Evolutionary conservation across 208 protist genomes (phyloP).

Genomic region (Acanthamoeba sp.): DNA sequence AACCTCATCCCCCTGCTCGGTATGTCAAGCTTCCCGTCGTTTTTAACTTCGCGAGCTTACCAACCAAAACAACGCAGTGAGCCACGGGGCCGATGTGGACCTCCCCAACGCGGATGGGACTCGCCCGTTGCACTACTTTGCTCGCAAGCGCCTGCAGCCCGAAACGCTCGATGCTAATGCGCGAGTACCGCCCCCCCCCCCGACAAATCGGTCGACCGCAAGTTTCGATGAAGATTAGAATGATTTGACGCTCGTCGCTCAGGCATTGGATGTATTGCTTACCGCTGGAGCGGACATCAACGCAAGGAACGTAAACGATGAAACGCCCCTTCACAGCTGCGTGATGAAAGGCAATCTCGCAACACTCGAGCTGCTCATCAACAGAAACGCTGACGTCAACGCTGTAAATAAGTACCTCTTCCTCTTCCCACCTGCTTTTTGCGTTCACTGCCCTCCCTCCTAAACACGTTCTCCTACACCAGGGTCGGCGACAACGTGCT

Average conservation of each 20-base stretch:
- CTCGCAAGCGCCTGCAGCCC: neutral
- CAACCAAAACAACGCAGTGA: neutral
- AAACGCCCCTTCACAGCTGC: constrained; percentile 51
- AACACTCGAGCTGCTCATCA: constrained; percentile 35
- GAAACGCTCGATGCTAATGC: constrained; percentile 31
- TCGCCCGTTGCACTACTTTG: constrained; percentile 52
- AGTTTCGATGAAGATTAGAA: neutral
- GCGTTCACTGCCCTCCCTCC: neutral
- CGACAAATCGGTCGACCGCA: neutral
- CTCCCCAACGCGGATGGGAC: constrained; percentile 22
- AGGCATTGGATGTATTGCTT: constrained; percentile 31
- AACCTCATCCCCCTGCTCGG: constrained; percentile 1
- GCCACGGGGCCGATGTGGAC: neutral
- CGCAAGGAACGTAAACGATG: constrained; percentile 20
- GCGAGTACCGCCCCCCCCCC: neutral
- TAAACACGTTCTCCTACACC: neutral
- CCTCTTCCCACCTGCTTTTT: neutral
- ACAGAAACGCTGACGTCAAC: constrained; percentile 37
- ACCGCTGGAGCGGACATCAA: constrained; percentile 56
- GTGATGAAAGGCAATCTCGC: constrained; percentile 36
- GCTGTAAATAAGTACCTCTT: constrained; percentile 12
- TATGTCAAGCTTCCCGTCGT: neutral
- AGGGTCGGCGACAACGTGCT: constrained; percentile 56
- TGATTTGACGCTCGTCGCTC: neutral
- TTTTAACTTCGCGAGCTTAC: neutral